phyloP scores from a whole-genome alignment of 305 asterid genomes.

The Fraxinus dipetala region DNA sequence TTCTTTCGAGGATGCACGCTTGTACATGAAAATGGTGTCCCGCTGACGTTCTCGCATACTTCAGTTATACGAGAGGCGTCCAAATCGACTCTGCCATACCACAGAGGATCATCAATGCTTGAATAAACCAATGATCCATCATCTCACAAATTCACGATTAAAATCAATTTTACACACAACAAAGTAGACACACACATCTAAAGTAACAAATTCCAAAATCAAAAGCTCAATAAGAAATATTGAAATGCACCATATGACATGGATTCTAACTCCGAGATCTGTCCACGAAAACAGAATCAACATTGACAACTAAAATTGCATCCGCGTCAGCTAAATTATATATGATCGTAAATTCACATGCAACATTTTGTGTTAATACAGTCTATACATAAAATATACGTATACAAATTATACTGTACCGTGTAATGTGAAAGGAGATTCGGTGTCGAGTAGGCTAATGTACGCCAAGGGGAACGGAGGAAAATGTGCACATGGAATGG shows the following conservation, averaged over 20 bases:
- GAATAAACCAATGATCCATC: neutral
- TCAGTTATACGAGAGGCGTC: slow-evolving; percentile 24
- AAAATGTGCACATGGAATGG: neutral
- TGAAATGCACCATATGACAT: neutral
- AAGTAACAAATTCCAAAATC: neutral
- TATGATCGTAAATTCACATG: neutral
- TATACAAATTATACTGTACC: neutral
- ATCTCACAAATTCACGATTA: neutral
- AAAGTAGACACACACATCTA: neutral
- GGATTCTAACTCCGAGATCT: neutral
- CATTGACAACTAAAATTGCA: neutral
- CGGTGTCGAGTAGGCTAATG: neutral
- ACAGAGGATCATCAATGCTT: neutral
- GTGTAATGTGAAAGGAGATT: neutral
- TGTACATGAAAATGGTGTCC: slow-evolving; percentile 54
- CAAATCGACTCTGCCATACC: slow-evolving; percentile 31
- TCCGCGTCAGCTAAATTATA: neutral
- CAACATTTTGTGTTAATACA: neutral
- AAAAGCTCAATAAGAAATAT: neutral
- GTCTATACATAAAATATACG: neutral
- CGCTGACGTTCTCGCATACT: slow-evolving; percentile 51
- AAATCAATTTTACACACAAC: neutral
- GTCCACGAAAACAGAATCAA: neutral
- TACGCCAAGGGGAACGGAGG: neutral
- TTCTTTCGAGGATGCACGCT: slow-evolving; percentile 62